phyloP scores from a whole-genome alignment of 1,284 basidiomycete species.

The Sanguinoderma infundibulare region DNA sequence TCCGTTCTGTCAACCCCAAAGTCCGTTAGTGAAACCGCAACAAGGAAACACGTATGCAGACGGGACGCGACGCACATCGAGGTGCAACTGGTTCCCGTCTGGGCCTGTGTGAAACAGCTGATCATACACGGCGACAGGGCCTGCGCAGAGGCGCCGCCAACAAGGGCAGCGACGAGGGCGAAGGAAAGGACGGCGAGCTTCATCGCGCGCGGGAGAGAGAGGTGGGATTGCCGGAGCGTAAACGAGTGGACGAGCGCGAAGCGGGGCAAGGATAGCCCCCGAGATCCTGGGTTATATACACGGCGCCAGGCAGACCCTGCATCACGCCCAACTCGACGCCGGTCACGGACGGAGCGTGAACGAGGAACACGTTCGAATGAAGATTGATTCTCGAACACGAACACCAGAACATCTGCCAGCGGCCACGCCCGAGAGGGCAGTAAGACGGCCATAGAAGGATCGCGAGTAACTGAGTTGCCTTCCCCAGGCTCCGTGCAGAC shows the following conservation, averaged over 20 bases:
- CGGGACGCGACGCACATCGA: not conserved
- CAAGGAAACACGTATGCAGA: not conserved
- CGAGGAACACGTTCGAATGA: not conserved
- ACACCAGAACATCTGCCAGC: not conserved
- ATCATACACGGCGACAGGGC: not conserved
- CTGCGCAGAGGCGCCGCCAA: not conserved
- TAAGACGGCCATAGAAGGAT: not conserved
- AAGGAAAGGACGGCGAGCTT: constrained; percentile 2
- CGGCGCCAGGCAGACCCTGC: not conserved
- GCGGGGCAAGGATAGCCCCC: not conserved
- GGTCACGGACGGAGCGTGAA: not conserved
- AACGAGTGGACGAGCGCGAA: not conserved
- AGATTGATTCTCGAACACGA: not conserved
- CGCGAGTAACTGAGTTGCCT: not conserved
- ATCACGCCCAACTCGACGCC: not conserved
- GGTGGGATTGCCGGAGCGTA: not conserved
- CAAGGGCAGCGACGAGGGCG: not conserved
- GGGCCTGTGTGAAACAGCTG: not conserved
- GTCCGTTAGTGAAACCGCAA: not conserved
- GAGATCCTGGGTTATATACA: not conserved
- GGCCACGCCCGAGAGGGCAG: not conserved
- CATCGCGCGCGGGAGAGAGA: not conserved
- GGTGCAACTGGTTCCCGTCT: not conserved
- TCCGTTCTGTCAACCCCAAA: constrained; percentile 13
- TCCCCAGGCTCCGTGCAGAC: not conserved